Evolutionary conservation across 2,329 filamentous ascomycete genomes (phyloP).

Genomic region (Graphiopsis chlorocephala): DNA sequence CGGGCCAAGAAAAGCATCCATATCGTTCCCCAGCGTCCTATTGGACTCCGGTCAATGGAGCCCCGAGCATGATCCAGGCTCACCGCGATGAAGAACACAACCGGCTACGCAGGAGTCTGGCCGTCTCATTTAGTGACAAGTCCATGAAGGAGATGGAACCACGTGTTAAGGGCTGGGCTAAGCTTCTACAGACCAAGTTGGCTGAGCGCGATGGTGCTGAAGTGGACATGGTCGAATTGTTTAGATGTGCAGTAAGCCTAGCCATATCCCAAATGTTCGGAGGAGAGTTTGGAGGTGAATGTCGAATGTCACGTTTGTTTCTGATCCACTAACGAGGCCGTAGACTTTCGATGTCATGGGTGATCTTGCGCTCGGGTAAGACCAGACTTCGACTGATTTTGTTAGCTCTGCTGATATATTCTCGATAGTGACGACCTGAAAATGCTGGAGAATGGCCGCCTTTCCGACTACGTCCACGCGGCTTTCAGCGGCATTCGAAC

Average conservation of each 20-base stretch:
- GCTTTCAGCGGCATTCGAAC: conserved; percentile 14
- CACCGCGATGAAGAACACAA: background rate
- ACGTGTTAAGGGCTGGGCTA: conserved; percentile 28
- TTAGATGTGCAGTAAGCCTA: conserved; percentile 26
- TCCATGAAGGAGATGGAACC: conserved; percentile 31
- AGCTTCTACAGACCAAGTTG: conserved; percentile 25
- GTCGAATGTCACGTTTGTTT: background rate
- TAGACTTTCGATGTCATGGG: conserved; percentile 30
- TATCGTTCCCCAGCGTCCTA: conserved; percentile 17
- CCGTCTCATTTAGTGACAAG: conserved; percentile 30
- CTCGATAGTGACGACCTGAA: conserved; percentile 25
- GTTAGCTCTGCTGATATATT: background rate
- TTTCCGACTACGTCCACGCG: conserved; percentile 26
- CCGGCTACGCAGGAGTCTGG: conserved; percentile 15
- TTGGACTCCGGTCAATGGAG: conserved; percentile 22
- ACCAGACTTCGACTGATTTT: background rate
- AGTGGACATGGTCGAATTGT: conserved; percentile 31
- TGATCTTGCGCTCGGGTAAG: conserved; percentile 27
- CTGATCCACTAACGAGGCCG: background rate
- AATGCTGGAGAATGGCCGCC: conserved; percentile 32
- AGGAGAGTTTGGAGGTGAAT: background rate
- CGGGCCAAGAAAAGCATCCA: background rate
- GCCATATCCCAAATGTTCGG: background rate
- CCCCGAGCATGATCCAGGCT: conserved; percentile 21
- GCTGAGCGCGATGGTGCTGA: conserved; percentile 17